Evolutionary conservation across 106 monocot genomes (phyloP).

Genomic region (Hemerocallis citrina): DNA sequence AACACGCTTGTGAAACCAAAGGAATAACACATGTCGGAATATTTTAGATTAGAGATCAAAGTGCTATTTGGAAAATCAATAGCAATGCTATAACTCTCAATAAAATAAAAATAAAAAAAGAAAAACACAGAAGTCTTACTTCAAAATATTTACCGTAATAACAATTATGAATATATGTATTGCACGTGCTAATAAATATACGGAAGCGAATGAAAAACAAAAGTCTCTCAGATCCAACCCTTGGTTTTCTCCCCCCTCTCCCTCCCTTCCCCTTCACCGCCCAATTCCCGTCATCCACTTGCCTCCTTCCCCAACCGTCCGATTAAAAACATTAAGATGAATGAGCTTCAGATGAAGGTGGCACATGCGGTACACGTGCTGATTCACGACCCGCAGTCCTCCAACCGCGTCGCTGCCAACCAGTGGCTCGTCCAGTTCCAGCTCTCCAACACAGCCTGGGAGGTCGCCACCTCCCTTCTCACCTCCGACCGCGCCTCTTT

Average conservation of each 20-base stretch:
- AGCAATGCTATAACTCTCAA: too few species aligned
- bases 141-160: too few species aligned
- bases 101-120: too few species aligned
- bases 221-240: constrained; percentile 9
- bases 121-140: too few species aligned
- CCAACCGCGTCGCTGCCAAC: constrained; percentile 84
- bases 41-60: too few species aligned
- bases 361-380: constrained; percentile 83
- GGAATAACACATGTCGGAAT: too few species aligned
- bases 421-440: constrained; percentile 95
- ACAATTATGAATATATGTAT: too few species aligned
- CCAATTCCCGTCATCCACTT: neutral
- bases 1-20: too few species aligned
- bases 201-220: too few species aligned
- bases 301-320: constrained; percentile 20
- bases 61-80: too few species aligned
- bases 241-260: constrained; percentile 4
- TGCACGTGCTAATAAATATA: too few species aligned
- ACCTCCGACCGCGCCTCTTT: constrained; percentile 11
- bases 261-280: constrained; percentile 1
- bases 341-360: constrained; percentile 59
- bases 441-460: constrained; percentile 70
- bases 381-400: constrained; percentile 74
- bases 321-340: constrained; percentile 16
- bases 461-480: constrained; percentile 78